These are phyloP conservation scores for Cryptosporidium tyzzeri DNA, from an alignment of 169 alveolate genomes.

Conservation along the genomic window DNA sequence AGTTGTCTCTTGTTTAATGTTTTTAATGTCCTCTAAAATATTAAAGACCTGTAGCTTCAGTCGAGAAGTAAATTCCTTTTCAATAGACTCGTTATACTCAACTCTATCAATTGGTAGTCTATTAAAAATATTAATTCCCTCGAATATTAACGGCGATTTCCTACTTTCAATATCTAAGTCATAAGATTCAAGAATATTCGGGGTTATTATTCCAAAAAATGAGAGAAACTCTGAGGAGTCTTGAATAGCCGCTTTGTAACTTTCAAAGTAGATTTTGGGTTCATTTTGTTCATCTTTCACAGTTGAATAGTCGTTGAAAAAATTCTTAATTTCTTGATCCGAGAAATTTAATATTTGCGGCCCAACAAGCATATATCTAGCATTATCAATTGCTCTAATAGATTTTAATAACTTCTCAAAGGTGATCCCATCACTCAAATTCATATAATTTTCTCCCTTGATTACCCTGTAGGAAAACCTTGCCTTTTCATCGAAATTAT, in stretches of 20 bases:
- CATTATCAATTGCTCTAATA: constrained; percentile 68
- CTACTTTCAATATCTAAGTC: constrained; percentile 28
- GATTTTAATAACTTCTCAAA: constrained; percentile 71
- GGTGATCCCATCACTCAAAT: constrained; percentile 48
- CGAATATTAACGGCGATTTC: neutral
- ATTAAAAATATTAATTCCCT: neutral
- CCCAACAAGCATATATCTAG: constrained; percentile 75
- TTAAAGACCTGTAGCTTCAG: neutral
- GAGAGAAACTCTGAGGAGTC: constrained; percentile 57
- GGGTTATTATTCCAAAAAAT: constrained; percentile 73
- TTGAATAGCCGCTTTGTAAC: constrained; percentile 50
- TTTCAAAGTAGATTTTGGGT: constrained; percentile 34
- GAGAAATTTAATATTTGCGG: constrained; percentile 69
- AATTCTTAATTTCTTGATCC: constrained; percentile 69
- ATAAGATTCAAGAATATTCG: constrained; percentile 26
- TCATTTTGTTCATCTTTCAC: constrained; percentile 58
- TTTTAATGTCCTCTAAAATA: constrained; percentile 22
- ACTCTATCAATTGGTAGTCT: neutral
- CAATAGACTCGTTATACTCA: constrained; percentile 29
- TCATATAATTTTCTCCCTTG: constrained; percentile 23
- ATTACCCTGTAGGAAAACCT: constrained; percentile 83
- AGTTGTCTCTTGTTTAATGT: constrained; percentile 4
- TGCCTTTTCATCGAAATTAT: constrained; percentile 81
- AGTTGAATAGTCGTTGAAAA: constrained; percentile 75
- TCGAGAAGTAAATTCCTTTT: neutral